A percentile compares a stretch with the other conserved stretches of the same genome.
Conservation (phyloP, 805 yeast genomes). For the Komagataella phaffii region DNA sequence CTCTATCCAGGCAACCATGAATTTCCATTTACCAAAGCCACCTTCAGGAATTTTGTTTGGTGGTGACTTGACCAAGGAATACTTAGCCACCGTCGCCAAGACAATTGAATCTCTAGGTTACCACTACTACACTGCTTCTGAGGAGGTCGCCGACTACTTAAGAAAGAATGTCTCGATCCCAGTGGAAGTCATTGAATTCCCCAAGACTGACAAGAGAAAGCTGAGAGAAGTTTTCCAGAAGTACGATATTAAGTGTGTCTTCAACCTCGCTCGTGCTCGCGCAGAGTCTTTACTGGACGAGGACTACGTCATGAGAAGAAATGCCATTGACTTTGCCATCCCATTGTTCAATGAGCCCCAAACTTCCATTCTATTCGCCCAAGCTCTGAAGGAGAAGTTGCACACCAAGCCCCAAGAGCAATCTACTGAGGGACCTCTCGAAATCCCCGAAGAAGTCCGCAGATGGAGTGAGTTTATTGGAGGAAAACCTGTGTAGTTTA, state of each 20-base stretch:
- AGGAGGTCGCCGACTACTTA: constrained; percentile 60
- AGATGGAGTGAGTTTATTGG: constrained; percentile 98
- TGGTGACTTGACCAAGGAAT: constrained; percentile 70
- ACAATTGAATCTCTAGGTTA: constrained; percentile 65
- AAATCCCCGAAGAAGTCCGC: constrained; percentile 73
- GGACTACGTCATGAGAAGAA: constrained; percentile 97
- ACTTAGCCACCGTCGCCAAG: constrained; percentile 62
- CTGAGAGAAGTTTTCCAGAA: constrained; percentile 88
- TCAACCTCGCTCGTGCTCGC: constrained; percentile 83
- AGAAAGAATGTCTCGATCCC: constrained; percentile 28
- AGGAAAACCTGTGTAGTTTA: constrained; percentile 61
- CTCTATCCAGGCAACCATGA: constrained; percentile 92
- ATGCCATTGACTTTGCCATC: constrained; percentile 95
- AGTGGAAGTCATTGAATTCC: constrained; percentile 71
- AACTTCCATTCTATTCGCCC: constrained; percentile 78
- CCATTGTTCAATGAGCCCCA: constrained; percentile 96
- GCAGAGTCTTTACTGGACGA: constrained; percentile 77
- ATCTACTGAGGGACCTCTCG: constrained; percentile 21
- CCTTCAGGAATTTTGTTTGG: constrained; percentile 87
- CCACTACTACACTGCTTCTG: constrained; percentile 67
- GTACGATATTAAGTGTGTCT: constrained; percentile 73
- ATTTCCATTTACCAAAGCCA: constrained; percentile 87
- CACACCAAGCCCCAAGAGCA: constrained; percentile 34
- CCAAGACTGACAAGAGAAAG: constrained; percentile 85
- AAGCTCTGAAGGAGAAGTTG: constrained; percentile 64